Evolutionary conservation across 2,329 filamentous ascomycete species (phyloP), one percentile per base, ranked within the genome.

Genomic region (Diatrype stigma): DNA sequence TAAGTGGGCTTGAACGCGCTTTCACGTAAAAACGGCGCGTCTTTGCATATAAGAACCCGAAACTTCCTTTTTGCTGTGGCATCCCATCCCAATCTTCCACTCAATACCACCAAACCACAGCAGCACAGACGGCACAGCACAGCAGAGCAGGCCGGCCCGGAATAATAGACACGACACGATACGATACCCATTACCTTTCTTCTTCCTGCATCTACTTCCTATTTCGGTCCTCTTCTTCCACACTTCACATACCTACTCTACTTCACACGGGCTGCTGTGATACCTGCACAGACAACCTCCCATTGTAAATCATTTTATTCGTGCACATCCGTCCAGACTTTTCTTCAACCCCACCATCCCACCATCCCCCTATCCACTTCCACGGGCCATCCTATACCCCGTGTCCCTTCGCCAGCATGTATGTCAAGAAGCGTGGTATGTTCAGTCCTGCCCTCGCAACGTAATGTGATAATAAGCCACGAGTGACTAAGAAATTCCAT

Each of bases 391-490:
- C n/a, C 14, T 11, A 10, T 23, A 11, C 16, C 49, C 55, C 34
- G 34, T 55, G 53, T 51, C 55, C 57, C 59, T 58, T 63, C 73
- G 69, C 63, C 64, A n/a, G n/a, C n/a, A 84, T 84, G 81, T 84
- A 79, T 68, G 81, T 84, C 68, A 78, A 77, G 69, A 84, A 84
- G 77, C 76, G 81, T 67, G 80, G 80, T 82, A 75, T 61, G 79
- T 74, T 57, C 49, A 28, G 32, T 46, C 40, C 50, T 44, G 35
- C 50, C 21, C 42, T 17, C 49, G 49, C 40, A 8, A 17, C 19
- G 3, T n/a, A 12, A n/a, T 8, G 22, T 8, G n/a, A n/a, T n/a
- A n/a, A n/a, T 12, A 44, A 26, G 22, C 21, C 16, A 12, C 16
- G 30, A 45, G 30, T 17, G 26, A 21, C 62, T 66, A 38, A 66